Conservation (phyloP, 139 green algal species). For the Volvox reticuliferus region DNA sequence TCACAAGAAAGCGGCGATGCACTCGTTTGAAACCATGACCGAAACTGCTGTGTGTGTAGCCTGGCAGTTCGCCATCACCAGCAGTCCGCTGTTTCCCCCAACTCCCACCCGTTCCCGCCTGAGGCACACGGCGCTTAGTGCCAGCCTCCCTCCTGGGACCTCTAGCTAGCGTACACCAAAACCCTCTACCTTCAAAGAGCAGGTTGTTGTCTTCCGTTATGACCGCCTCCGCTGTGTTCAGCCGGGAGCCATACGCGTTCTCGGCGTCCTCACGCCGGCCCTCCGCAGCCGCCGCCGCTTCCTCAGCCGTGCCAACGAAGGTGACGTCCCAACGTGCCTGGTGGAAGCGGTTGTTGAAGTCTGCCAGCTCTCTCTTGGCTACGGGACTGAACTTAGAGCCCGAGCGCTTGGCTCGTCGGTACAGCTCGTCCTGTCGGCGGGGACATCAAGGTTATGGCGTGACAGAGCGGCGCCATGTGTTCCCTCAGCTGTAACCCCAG, state of each 20-base stretch:
- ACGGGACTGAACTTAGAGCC: conserved; percentile 40
- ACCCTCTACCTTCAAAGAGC: conserved; percentile 72
- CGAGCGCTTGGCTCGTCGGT: conserved; percentile 30
- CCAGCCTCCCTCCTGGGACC: too few species aligned
- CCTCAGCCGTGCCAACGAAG: conserved; percentile 62
- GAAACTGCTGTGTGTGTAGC: too few species aligned
- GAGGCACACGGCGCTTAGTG: too few species aligned
- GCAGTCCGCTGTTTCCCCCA: too few species aligned
- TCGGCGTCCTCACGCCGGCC: not conserved
- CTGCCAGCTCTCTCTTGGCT: conserved; percentile 68
- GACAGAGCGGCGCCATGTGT: not conserved
- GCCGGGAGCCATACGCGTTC: not conserved
- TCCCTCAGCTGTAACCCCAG: too few species aligned
- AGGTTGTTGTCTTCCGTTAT: conserved; percentile 77
- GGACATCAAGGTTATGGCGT: not conserved
- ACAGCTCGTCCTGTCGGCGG: conserved; percentile 58
- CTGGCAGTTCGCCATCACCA: too few species aligned
- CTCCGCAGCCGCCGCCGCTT: not conserved
- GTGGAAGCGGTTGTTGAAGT: conserved; percentile 66
- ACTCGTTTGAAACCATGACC: too few species aligned
- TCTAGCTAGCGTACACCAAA: too few species aligned
- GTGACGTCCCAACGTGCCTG: conserved; percentile 64
- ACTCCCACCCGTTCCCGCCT: too few species aligned
- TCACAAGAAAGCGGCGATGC: too few species aligned
- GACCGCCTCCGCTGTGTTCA: conserved; percentile 56